Conservation (phyloP, 2,329 filamentous ascomycete genomes). For the Lecanoromycetidae sp. region DNA sequence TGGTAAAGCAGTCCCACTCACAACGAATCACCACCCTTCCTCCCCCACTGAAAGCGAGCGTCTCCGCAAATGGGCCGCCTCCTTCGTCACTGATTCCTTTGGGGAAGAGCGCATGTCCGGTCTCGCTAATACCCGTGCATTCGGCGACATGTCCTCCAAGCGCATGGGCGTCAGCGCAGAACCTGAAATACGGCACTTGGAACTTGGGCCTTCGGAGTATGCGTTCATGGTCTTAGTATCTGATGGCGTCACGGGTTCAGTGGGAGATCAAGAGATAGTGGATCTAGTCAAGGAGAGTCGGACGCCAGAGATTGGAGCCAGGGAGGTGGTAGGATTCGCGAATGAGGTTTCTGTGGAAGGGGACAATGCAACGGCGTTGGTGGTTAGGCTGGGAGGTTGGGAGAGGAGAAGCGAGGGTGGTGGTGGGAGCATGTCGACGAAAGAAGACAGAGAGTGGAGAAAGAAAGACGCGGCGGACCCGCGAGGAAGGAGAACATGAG, state of each 20-base stretch:
- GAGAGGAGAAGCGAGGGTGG: slow-evolving; percentile 63
- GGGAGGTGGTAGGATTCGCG: slow-evolving; percentile 70
- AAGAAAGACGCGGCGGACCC: slow-evolving; percentile 71
- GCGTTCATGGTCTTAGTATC: slow-evolving; percentile 78
- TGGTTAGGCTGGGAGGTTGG: slow-evolving; percentile 53
- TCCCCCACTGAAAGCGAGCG: slow-evolving; percentile 71
- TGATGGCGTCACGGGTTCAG: slow-evolving; percentile 76
- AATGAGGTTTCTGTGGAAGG: slow-evolving; percentile 63
- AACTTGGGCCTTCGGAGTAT: slow-evolving; percentile 73
- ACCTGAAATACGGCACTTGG: slow-evolving; percentile 69
- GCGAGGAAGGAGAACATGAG: slow-evolving; percentile 48
- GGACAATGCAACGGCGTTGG: slow-evolving; percentile 49
- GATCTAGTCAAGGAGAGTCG: slow-evolving; percentile 88
- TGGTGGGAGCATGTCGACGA: slow-evolving; percentile 76
- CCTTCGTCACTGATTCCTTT: slow-evolving; percentile 89
- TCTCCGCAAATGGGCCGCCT: slow-evolving; percentile 71
- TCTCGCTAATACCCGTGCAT: slow-evolving; percentile 83
- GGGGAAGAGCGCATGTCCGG: slow-evolving; percentile 92
- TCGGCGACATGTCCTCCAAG: slow-evolving; percentile 86
- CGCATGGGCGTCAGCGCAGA: slow-evolving; percentile 89
- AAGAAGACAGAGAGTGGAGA: slow-evolving; percentile 78
- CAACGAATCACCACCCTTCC: slow-evolving; percentile 86
- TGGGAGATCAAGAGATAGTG: slow-evolving; percentile 89
- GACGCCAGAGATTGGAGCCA: slow-evolving; percentile 76
- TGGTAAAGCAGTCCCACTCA: slow-evolving; percentile 67